Conservation (phyloP, 257 asterid species). For the Solanum clarkiae region DNA sequence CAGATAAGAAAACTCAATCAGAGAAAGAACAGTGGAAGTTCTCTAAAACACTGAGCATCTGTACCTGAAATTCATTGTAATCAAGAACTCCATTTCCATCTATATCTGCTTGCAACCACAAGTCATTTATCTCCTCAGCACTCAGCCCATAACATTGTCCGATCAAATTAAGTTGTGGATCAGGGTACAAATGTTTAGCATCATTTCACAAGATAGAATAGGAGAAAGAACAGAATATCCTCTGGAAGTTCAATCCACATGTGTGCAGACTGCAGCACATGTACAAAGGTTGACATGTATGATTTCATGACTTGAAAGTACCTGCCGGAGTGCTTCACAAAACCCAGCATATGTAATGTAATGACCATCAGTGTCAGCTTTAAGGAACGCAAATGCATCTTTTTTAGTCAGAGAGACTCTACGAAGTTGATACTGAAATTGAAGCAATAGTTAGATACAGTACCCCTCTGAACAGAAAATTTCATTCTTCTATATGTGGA, state of each 20-base stretch:
- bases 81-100: conserved; percentile 76
- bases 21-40: not conserved
- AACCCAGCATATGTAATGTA: conserved; percentile 66
- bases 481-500: not conserved
- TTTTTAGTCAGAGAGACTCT: conserved; percentile 75
- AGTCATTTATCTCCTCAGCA: conserved; percentile 59
- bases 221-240: not conserved
- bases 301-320: conserved; percentile 6
- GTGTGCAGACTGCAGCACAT: not conserved
- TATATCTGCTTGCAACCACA: conserved; percentile 83
- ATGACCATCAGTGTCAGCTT: conserved; percentile 69
- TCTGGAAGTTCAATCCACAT: not conserved
- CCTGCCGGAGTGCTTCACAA: conserved; percentile 86
- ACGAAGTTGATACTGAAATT: conserved; percentile 73
- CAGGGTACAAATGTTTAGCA: not conserved
- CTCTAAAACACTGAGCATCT: not conserved
- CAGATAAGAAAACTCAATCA: not conserved
- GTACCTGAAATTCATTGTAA: conserved; percentile 78
- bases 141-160: conserved; percentile 86
- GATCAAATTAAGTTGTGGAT: conserved; percentile 72
- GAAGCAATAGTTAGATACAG: not conserved
- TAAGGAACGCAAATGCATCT: conserved; percentile 75
- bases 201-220: not conserved
- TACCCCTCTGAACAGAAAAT: not conserved
- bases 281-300: not conserved